A percentile compares a stretch with the other conserved stretches of the same genome.
Conservation (phyloP, 2,329 filamentous ascomycete species). For the Paecilomyces sp. region DNA sequence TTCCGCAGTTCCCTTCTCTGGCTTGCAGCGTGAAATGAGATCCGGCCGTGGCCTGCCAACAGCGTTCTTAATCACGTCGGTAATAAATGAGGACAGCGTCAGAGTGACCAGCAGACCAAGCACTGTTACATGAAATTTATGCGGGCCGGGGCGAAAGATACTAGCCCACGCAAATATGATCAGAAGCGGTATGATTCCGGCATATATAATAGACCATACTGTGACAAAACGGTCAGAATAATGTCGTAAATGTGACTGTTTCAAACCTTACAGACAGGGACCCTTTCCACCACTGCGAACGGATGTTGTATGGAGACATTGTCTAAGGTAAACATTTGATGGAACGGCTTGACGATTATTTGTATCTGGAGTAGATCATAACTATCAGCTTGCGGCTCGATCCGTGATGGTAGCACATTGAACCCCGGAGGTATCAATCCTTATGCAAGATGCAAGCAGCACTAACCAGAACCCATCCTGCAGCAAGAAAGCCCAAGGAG, state of each 20-base stretch:
- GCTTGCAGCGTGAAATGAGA: constrained; percentile 79
- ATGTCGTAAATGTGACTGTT: not conserved
- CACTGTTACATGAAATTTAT: constrained; percentile 80
- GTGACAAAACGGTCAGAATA: not conserved
- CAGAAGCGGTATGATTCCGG: constrained; percentile 62
- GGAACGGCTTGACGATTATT: constrained; percentile 73
- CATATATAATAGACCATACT: constrained; percentile 70
- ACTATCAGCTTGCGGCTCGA: not conserved
- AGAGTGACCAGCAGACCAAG: constrained; percentile 74
- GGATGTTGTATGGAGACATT: constrained; percentile 81
- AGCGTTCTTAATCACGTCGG: constrained; percentile 84
- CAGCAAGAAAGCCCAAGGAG: constrained; percentile 64
- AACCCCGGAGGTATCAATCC: not conserved
- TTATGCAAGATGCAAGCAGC: constrained; percentile 1
- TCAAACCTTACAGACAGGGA: constrained; percentile 61
- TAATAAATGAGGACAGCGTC: constrained; percentile 72
- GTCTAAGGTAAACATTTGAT: constrained; percentile 87
- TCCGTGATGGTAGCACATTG: not conserved
- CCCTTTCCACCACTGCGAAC: constrained; percentile 75
- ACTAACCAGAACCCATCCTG: constrained; percentile 46
- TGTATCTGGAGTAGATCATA: constrained; percentile 44
- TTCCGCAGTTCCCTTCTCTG: constrained; percentile 50
- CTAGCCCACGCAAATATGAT: constrained; percentile 61
- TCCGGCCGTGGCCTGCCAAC: constrained; percentile 81
- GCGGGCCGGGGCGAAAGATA: constrained; percentile 53